These are phyloP conservation scores for Gnomoniopsis sp. DNA, from an alignment of 2,329 filamentous ascomycete genomes.

Conservation along the genomic window DNA sequence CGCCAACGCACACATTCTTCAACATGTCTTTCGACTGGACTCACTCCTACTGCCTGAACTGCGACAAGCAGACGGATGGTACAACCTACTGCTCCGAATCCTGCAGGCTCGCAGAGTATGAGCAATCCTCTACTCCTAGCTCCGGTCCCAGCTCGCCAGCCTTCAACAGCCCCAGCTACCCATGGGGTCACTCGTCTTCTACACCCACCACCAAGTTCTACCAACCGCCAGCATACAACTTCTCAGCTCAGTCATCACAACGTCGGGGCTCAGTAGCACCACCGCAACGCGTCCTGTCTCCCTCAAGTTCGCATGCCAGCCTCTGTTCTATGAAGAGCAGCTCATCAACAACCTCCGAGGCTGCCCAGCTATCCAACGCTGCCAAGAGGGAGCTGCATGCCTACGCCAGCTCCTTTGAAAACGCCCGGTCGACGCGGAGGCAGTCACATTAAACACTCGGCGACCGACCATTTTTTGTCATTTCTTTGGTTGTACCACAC, in stretches of 20 bases:
- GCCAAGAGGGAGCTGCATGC: slow-evolving; percentile 76
- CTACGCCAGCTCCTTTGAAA: slow-evolving; percentile 87
- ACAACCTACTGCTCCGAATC: slow-evolving; percentile 89
- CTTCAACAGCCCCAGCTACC: slow-evolving; percentile 47
- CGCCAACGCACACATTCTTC: slow-evolving; percentile 20
- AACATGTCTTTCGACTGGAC: slow-evolving; percentile 69
- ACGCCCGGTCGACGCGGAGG: slow-evolving; percentile 61
- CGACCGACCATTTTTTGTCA: not conserved
- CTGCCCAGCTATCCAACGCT: slow-evolving; percentile 65
- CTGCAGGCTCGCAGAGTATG: slow-evolving; percentile 83
- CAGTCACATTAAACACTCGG: slow-evolving; percentile 48
- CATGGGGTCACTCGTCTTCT: slow-evolving; percentile 36
- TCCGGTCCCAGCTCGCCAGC: slow-evolving; percentile 58
- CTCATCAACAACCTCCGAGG: slow-evolving; percentile 49
- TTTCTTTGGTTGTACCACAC: slow-evolving; percentile 16
- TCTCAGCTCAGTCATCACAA: slow-evolving; percentile 41
- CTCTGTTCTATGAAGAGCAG: slow-evolving; percentile 74
- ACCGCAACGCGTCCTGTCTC: slow-evolving; percentile 47
- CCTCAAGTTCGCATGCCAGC: slow-evolving; percentile 80
- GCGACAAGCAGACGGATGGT: slow-evolving; percentile 81
- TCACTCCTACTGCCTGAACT: slow-evolving; percentile 89
- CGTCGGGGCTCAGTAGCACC: slow-evolving; percentile 36
- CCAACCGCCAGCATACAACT: slow-evolving; percentile 74
- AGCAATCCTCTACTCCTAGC: slow-evolving; percentile 56
- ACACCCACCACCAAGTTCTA: slow-evolving; percentile 51